These are phyloP conservation scores for Paramecium bursaria DNA, from an alignment of 73 alveolate genomes.

Conservation along the genomic window DNA sequence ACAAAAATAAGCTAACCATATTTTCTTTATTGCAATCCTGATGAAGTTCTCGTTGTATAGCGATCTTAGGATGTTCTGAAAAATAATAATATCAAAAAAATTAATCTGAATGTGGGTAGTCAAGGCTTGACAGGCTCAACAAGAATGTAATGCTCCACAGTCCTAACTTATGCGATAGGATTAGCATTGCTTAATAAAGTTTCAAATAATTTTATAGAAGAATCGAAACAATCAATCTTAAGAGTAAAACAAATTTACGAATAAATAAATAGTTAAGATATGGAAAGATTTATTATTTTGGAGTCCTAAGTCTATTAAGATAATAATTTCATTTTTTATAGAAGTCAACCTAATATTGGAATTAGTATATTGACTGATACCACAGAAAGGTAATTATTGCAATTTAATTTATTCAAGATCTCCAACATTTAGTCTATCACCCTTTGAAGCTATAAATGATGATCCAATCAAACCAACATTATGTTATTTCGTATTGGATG, in stretches of 20 bases:
- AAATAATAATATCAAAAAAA: constrained; percentile 57
- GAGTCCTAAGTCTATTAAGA: constrained; percentile 45
- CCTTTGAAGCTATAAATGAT: constrained; percentile 58
- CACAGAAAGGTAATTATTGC: constrained; percentile 46
- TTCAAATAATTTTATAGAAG: constrained; percentile 16
- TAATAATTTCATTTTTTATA: constrained; percentile 56
- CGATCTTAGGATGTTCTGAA: constrained; percentile 62
- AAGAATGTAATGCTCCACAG: constrained; percentile 68
- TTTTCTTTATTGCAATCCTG: constrained; percentile 70
- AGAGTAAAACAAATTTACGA: constrained; percentile 47
- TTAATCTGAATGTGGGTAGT: constrained; percentile 60
- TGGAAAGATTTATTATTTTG: constrained; percentile 33
- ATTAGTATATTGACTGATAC: constrained; percentile 65
- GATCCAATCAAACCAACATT: constrained; percentile 59
- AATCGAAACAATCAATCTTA: constrained; percentile 8
- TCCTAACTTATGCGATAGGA: constrained; percentile 67
- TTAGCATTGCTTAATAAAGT: constrained; percentile 51
- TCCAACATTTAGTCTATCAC: constrained; percentile 68
- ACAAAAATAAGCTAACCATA: constrained; percentile 50
- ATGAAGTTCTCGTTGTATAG: constrained; percentile 53
- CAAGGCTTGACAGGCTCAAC: constrained; percentile 68
- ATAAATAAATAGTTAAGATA: constrained; percentile 24
- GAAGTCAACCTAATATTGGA: constrained; percentile 58
- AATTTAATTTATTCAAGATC: constrained; percentile 23
- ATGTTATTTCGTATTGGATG: constrained; percentile 58